A percentile compares a stretch with the other conserved stretches of the same genome.
These are phyloP conservation scores for Trichoderma oligosporum DNA, from an alignment of 2,329 filamentous ascomycete species.

Conservation along the genomic window DNA sequence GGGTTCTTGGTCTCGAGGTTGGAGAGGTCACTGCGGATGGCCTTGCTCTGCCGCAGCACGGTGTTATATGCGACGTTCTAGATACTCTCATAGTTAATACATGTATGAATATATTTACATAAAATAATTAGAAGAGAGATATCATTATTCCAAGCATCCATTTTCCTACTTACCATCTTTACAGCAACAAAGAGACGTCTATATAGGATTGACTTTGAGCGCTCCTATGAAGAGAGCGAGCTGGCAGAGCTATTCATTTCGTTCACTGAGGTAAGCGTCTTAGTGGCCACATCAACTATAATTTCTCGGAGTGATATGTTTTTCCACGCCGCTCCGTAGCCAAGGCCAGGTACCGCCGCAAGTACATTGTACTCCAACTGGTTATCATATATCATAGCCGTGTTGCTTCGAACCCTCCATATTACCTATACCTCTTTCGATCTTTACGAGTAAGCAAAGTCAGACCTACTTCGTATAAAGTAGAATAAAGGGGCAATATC, in stretches of 20 bases:
- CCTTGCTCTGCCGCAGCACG: conserved; percentile 77
- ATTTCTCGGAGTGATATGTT: conserved; percentile 11
- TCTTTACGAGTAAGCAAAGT: no score
- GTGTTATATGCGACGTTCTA: conserved; percentile 84
- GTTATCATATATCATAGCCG: neutral
- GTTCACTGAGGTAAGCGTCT: conserved; percentile 22
- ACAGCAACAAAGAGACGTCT: neutral
- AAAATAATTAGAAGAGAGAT: no score
- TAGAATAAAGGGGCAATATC: no score
- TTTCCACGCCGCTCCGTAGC: conserved; percentile 11
- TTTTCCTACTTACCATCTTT: conserved; percentile 5
- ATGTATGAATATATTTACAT: neutral
- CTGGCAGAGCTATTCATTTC: neutral
- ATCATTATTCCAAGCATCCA: no score
- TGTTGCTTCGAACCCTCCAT: no score
- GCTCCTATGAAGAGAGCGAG: conserved; percentile 8
- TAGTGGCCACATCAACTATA: conserved; percentile 19
- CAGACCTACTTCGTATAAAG: no score
- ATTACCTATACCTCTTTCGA: no score
- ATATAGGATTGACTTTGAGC: neutral
- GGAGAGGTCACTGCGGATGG: conserved; percentile 72
- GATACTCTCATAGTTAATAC: neutral
- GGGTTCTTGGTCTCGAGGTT: conserved; percentile 62
- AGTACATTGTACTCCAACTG: neutral
- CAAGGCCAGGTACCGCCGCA: neutral